phyloP scores from a whole-genome alignment of 768 basidiomycete species.

The Pisolithus albus region DNA sequence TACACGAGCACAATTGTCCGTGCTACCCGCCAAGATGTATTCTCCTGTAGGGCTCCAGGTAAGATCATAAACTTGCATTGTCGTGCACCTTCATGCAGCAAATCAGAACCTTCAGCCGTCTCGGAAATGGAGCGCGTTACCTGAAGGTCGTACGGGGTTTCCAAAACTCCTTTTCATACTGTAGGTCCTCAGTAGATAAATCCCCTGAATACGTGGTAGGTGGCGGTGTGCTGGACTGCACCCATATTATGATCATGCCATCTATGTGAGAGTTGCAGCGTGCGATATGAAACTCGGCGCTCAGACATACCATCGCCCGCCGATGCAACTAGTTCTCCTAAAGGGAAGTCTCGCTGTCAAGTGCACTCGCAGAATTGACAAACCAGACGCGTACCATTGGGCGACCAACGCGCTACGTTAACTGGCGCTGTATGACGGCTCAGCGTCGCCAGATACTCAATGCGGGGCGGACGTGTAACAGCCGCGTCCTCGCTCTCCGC shows the following conservation, averaged over 20 bases:
- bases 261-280: constrained; percentile 40
- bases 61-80: constrained; percentile 95
- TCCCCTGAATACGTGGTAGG: constrained; percentile 78
- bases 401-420: constrained; percentile 94
- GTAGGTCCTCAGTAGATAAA: constrained; percentile 65
- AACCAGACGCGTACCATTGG: constrained; percentile 59
- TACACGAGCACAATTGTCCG: constrained; percentile 89
- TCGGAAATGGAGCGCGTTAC: constrained; percentile 32
- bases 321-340: constrained; percentile 89
- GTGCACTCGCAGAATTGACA: background rate
- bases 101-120: background rate
- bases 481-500: constrained; percentile 29
- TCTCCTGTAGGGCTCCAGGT: constrained; percentile 97
- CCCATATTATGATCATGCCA: constrained; percentile 97
- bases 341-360: background rate
- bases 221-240: constrained; percentile 68
- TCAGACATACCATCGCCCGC: constrained; percentile 84
- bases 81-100: constrained; percentile 59
- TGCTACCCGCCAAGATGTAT: constrained; percentile 92
- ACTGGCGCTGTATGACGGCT: constrained; percentile 90
- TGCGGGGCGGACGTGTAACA: constrained; percentile 64
- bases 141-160: constrained; percentile 79
- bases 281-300: constrained; percentile 3
- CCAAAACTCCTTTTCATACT: constrained; percentile 95
- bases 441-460: constrained; percentile 94